Percentiles rank a stretch among this genome's conserved stretches.
Conservation (phyloP, 495 filamentous ascomycete species). For the Aspergillus panamensis region DNA sequence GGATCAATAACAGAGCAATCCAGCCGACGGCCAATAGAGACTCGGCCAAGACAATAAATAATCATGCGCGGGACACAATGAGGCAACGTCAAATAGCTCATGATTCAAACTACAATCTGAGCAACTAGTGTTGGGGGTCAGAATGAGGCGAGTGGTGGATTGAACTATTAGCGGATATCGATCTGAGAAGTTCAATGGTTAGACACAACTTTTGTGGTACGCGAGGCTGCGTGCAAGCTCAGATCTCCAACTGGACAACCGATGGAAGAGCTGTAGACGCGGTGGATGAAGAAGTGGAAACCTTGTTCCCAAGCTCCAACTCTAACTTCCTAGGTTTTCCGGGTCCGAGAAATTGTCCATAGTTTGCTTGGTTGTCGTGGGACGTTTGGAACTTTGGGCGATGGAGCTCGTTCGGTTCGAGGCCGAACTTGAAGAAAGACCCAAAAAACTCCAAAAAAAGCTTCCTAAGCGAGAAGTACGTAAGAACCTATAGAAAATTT, state of each 20-base stretch:
- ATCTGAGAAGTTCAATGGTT: not conserved
- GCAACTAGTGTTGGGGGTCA: not conserved
- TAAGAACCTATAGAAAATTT: too few relatives aligned
- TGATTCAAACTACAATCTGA: not conserved
- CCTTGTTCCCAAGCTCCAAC: not conserved
- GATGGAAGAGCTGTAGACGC: not conserved
- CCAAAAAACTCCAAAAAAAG: not conserved
- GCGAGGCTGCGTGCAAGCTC: not conserved
- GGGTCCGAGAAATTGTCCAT: not conserved
- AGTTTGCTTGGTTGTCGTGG: not conserved
- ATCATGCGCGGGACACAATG: not conserved
- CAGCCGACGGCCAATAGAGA: not conserved
- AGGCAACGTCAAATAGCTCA: not conserved
- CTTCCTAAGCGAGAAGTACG: not conserved
- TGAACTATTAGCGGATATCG: not conserved
- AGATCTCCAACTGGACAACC: not conserved
- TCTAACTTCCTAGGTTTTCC: conserved; percentile 2
- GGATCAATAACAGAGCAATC: not conserved
- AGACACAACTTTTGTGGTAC: not conserved
- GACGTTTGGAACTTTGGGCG: not conserved
- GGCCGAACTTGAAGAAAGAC: not conserved
- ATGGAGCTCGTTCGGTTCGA: not conserved
- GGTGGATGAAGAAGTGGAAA: not conserved
- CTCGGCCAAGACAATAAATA: not conserved
- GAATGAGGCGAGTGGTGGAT: not conserved